Conservation (phyloP, 23 red algal genomes). For the Cyanidium caldarium region DNA sequence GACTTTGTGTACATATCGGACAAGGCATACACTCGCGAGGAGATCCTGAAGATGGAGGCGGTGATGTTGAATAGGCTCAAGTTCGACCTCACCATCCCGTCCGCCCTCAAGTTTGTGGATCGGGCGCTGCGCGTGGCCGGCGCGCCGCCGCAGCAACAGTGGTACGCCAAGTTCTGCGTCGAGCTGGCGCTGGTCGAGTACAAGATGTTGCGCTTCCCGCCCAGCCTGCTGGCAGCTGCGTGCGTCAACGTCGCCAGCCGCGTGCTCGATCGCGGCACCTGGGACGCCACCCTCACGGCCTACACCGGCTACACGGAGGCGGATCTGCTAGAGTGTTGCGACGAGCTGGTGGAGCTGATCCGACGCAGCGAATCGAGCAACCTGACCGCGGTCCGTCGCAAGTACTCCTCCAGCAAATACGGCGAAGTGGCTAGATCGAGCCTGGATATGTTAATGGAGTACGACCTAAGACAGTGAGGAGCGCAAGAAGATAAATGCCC, state of each 20-base stretch:
- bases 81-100: conserved; percentile 88
- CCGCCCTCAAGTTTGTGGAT: conserved; percentile 43
- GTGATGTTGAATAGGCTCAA: conserved; percentile 64
- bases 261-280: not conserved
- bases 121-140: conserved; percentile 51
- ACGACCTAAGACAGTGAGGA: too few relatives aligned
- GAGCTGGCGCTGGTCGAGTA: conserved; percentile 62
- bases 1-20: conserved; percentile 98
- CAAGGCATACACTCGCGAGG: conserved; percentile 64
- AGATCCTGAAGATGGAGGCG: conserved; percentile 86
- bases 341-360: conserved; percentile 29
- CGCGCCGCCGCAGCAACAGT: conserved; percentile 11
- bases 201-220: conserved; percentile 31
- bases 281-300: conserved; percentile 24
- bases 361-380: conserved; percentile 22
- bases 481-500: too few relatives aligned
- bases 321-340: conserved; percentile 33
- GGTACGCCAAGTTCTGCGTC: conserved; percentile 30
- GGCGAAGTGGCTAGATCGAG: conserved; percentile 30
- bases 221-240: conserved; percentile 13
- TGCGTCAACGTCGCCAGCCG: not conserved
- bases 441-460: too few relatives aligned
- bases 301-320: conserved; percentile 35
- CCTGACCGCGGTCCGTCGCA: conserved; percentile 75
- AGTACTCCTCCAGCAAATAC: conserved; percentile 49